These are phyloP conservation scores for Candida maris DNA, from an alignment of 805 yeast species.

Conservation along the genomic window DNA sequence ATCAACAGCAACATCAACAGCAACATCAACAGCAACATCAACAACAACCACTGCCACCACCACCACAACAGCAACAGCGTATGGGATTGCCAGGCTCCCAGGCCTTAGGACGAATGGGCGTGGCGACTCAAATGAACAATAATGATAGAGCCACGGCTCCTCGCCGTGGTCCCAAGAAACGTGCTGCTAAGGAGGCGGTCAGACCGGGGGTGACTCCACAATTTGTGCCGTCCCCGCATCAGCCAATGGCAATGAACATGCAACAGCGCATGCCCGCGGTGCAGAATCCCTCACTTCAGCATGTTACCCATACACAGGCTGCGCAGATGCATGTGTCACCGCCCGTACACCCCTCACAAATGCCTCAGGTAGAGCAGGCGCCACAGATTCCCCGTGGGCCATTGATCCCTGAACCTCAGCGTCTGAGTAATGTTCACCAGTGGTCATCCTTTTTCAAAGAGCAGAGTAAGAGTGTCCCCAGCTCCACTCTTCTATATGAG, in stretches of 20 bases:
- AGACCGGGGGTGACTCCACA: conserved; percentile 1
- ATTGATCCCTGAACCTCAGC: conserved; percentile 29
- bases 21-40: conserved; percentile 36
- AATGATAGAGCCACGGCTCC: conserved; percentile 8
- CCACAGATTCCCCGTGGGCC: conserved; percentile 13
- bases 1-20: conserved; percentile 32
- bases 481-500: conserved; percentile 57
- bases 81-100: neutral
- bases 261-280: conserved; percentile 16
- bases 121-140: conserved; percentile 4
- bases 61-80: conserved; percentile 12
- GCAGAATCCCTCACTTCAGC: neutral
- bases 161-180: conserved; percentile 9
- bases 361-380: conserved; percentile 4
- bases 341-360: conserved; percentile 1
- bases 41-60: conserved; percentile 12
- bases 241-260: conserved; percentile 11
- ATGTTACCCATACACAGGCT: conserved; percentile 5
- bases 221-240: conserved; percentile 1
- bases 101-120: neutral
- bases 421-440: conserved; percentile 31
- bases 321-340: conserved; percentile 4
- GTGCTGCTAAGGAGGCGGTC: neutral
- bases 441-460: conserved; percentile 52
- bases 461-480: conserved; percentile 32